These are phyloP conservation scores for Aristolochia fimbriata DNA, from an alignment of 164 flowering plant genomes.

Conservation along the genomic window DNA sequence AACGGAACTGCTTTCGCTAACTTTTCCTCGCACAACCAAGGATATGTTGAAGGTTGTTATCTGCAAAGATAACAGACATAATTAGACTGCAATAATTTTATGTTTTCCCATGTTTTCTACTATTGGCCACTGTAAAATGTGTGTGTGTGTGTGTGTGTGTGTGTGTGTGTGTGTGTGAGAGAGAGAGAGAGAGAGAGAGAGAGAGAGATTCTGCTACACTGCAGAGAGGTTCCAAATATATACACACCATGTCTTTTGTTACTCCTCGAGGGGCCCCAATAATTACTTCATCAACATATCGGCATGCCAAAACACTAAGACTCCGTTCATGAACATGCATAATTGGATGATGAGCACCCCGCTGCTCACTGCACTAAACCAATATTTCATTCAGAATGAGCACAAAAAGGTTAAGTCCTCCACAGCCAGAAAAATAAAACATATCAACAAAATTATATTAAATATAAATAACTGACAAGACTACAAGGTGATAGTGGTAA, in stretches of 20 bases:
- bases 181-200: no score
- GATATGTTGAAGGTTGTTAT: conserved; percentile 75
- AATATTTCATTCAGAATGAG: not conserved
- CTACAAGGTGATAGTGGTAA: not conserved
- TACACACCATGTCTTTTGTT: conserved; percentile 54
- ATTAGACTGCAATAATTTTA: not conserved
- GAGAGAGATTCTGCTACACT: not conserved
- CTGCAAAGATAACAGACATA: conserved; percentile 23
- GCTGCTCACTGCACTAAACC: conserved; percentile 41
- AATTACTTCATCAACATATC: conserved; percentile 81
- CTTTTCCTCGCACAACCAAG: conserved; percentile 61
- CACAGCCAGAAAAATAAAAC: no score
- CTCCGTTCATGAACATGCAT: conserved; percentile 80
- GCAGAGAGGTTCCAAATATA: not conserved
- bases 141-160: no score
- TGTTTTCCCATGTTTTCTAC: not conserved
- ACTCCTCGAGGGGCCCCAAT: conserved; percentile 83
- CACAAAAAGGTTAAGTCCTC: no score
- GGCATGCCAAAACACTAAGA: conserved; percentile 77
- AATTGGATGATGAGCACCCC: conserved; percentile 51
- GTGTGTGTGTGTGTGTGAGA: no score
- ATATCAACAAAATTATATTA: no score
- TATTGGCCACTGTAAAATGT: no score
- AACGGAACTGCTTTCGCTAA: conserved; percentile 37
- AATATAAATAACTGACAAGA: not conserved